These are phyloP conservation scores for Beauveria scarabaeidicola DNA, from an alignment of 2,329 filamentous ascomycete genomes.

Conservation along the genomic window DNA sequence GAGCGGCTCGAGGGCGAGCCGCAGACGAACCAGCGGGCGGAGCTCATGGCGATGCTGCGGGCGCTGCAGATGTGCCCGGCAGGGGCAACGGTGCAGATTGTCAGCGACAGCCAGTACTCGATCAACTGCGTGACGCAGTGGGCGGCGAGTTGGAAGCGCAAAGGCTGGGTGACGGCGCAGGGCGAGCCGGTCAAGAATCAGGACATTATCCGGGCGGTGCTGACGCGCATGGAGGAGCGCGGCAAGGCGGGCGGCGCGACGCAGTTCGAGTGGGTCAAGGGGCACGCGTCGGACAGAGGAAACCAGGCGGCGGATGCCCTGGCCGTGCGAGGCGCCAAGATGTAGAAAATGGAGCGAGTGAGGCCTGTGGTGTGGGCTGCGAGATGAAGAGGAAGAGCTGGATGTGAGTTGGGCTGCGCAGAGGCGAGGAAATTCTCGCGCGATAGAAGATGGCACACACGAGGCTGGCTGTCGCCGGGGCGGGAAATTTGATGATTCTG, in stretches of 20 bases:
- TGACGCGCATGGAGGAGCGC: constrained; percentile 62
- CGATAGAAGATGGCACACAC: no score
- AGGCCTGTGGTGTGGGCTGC: neutral
- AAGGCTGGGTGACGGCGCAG: constrained; percentile 67
- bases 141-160: constrained; percentile 66
- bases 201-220: constrained; percentile 69
- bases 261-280: constrained; percentile 82
- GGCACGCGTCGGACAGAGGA: constrained; percentile 63
- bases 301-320: constrained; percentile 75
- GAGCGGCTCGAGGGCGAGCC: constrained; percentile 63
- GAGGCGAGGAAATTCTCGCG: no score
- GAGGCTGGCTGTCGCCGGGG: no score
- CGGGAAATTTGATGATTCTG: no score
- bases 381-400: neutral
- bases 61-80: constrained; percentile 68
- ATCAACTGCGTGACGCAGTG: constrained; percentile 85
- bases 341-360: constrained; percentile 11
- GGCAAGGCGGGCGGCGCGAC: constrained; percentile 52
- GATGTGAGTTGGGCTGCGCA: neutral
- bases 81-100: constrained; percentile 63
- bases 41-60: constrained; percentile 78
- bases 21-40: constrained; percentile 95
- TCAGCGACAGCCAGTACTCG: constrained; percentile 83
- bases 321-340: constrained; percentile 46
- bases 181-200: constrained; percentile 74